Evolutionary conservation across 2,329 filamentous ascomycete species (phyloP).

Genomic region (Didymella glomerata): DNA sequence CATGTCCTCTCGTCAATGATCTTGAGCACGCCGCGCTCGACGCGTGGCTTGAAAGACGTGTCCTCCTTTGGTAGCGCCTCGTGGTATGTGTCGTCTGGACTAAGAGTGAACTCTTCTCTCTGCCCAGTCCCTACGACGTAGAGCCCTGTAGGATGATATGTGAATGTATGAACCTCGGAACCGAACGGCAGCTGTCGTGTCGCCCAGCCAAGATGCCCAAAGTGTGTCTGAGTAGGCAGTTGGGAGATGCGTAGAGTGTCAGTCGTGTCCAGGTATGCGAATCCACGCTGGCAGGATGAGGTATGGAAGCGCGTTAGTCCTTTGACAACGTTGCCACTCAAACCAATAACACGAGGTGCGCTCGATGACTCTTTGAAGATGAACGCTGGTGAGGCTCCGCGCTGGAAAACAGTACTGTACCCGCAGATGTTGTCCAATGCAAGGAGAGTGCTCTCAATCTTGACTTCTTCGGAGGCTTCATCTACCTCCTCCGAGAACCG

Average conservation of each 20-base stretch:
- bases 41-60: slow-evolving; percentile 68
- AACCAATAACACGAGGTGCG: slow-evolving; percentile 74
- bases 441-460: slow-evolving; percentile 60
- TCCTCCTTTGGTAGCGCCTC: slow-evolving; percentile 77
- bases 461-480: slow-evolving; percentile 58
- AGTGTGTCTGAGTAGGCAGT: slow-evolving; percentile 71
- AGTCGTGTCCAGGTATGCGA: slow-evolving; percentile 72
- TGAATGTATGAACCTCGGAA: slow-evolving; percentile 74
- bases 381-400: slow-evolving; percentile 81
- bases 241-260: slow-evolving; percentile 78
- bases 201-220: slow-evolving; percentile 78
- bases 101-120: slow-evolving; percentile 72
- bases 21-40: slow-evolving; percentile 76
- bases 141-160: slow-evolving; percentile 78
- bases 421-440: slow-evolving; percentile 73
- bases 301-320: slow-evolving; percentile 81
- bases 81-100: slow-evolving; percentile 87
- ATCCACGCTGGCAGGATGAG: slow-evolving; percentile 78
- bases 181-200: slow-evolving; percentile 75
- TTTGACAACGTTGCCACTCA: slow-evolving; percentile 73
- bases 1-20: slow-evolving; percentile 80
- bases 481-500: slow-evolving; percentile 61
- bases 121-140: slow-evolving; percentile 80
- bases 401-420: slow-evolving; percentile 82
- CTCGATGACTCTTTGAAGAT: slow-evolving; percentile 83